phyloP scores from a whole-genome alignment of 1,284 basidiomycete species.

The Rhodofomes roseus region DNA sequence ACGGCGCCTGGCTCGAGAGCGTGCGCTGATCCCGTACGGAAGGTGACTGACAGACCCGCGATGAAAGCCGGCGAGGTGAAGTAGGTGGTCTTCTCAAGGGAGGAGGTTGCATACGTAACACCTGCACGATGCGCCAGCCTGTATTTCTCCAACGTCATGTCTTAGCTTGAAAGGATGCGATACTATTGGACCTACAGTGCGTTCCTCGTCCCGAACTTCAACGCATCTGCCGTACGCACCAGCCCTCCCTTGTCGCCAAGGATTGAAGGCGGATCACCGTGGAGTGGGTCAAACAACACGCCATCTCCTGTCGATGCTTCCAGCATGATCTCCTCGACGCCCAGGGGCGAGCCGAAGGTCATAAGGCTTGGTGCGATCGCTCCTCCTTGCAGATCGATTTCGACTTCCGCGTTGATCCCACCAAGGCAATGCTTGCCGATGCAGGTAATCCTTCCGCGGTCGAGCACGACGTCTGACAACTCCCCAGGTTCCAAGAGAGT shows the following conservation, averaged over 20 bases:
- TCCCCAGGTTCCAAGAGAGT: constrained; percentile 6
- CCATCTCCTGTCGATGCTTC: constrained; percentile 75
- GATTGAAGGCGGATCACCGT: constrained; percentile 37
- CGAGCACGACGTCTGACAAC: constrained; percentile 24
- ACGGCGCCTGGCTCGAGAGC: constrained; percentile 68
- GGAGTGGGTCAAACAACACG: constrained; percentile 46
- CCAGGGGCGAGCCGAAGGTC: constrained; percentile 57
- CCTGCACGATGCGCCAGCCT: constrained; percentile 62
- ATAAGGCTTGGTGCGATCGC: constrained; percentile 56
- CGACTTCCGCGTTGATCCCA: constrained; percentile 14
- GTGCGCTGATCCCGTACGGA: constrained; percentile 54
- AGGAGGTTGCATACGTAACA: constrained; percentile 59
- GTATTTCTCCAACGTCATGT: not conserved
- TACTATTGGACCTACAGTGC: constrained; percentile 48
- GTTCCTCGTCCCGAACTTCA: constrained; percentile 68
- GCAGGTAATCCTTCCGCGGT: constrained; percentile 21
- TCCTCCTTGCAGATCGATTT: constrained; percentile 48
- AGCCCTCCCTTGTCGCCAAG: constrained; percentile 49
- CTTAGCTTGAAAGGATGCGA: not conserved
- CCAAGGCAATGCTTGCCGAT: constrained; percentile 18
- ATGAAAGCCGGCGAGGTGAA: constrained; percentile 59
- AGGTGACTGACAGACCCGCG: constrained; percentile 48
- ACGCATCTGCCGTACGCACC: constrained; percentile 69
- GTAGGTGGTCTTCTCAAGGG: constrained; percentile 52
- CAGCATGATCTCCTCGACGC: constrained; percentile 54